Evolutionary conservation across 176 grass and related monocot genomes (phyloP).

Genomic region (Oryza meyeriana): DNA sequence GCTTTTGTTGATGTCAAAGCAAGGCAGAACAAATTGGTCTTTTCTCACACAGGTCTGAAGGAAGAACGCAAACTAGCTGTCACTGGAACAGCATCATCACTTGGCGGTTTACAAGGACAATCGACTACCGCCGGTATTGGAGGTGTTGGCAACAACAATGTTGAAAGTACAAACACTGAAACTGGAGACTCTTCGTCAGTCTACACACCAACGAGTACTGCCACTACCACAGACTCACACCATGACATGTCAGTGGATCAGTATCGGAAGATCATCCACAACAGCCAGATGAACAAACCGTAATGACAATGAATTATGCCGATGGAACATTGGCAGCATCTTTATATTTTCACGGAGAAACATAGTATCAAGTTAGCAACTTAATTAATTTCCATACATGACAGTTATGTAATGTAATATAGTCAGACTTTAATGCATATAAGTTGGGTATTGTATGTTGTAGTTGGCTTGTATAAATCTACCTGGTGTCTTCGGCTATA

Average conservation of each 20-base stretch:
- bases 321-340: not conserved
- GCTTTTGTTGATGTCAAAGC: not conserved
- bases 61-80: not conserved
- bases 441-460: not conserved
- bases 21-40: not conserved
- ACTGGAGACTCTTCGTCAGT: not conserved
- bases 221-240: conserved; percentile 37
- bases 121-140: not conserved
- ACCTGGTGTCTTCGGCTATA: not conserved
- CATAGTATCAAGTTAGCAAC: not conserved
- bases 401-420: not conserved
- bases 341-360: not conserved
- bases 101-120: not conserved
- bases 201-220: not conserved
- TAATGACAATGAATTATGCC: not conserved
- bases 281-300: conserved; percentile 13
- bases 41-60: conserved; percentile 33
- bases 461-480: not conserved
- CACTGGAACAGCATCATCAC: not conserved
- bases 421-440: not conserved
- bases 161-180: conserved; percentile 4
- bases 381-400: not conserved
- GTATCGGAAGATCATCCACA: not conserved
- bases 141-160: not conserved
- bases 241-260: conserved; percentile 29